These are phyloP conservation scores for Irpex rosettiformis DNA, from an alignment of 1,284 basidiomycete species.

Conservation along the genomic window DNA sequence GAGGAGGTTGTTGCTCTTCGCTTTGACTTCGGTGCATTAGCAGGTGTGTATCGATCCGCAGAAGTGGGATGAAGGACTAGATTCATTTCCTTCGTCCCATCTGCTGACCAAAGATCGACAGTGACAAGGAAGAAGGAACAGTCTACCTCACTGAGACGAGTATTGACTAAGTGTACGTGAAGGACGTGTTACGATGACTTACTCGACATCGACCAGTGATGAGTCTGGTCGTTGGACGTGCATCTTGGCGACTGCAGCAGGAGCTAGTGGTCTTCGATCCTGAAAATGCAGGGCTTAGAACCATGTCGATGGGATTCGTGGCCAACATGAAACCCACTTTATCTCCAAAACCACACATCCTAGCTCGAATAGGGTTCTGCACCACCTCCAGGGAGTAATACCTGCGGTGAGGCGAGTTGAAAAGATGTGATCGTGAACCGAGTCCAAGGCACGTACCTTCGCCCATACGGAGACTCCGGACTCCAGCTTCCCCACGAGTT, in stretches of 20 bases:
- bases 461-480: constrained; percentile 31
- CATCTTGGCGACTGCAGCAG: constrained; percentile 85
- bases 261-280: constrained; percentile 89
- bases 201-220: constrained; percentile 74
- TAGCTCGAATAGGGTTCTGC: constrained; percentile 83
- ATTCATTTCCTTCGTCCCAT: constrained; percentile 79
- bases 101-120: constrained; percentile 84
- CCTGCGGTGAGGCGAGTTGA: constrained; percentile 35
- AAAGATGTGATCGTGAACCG: constrained; percentile 13
- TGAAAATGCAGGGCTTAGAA: constrained; percentile 28
- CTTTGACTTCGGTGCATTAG: constrained; percentile 45
- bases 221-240: constrained; percentile 66
- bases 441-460: constrained; percentile 41
- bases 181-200: constrained; percentile 32
- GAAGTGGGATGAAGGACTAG: constrained; percentile 83
- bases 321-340: constrained; percentile 53
- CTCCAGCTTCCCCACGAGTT: constrained; percentile 39
- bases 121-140: constrained; percentile 84
- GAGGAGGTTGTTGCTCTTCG: constrained; percentile 34
- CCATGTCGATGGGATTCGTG: constrained; percentile 9
- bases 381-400: constrained; percentile 80
- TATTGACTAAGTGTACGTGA: constrained; percentile 2
- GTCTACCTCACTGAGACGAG: constrained; percentile 66
- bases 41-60: constrained; percentile 63
- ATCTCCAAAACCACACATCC: constrained; percentile 94